These are phyloP conservation scores for Backusella australiensis DNA, from an alignment of 192 early-diverging fungal species.

Conservation along the genomic window DNA sequence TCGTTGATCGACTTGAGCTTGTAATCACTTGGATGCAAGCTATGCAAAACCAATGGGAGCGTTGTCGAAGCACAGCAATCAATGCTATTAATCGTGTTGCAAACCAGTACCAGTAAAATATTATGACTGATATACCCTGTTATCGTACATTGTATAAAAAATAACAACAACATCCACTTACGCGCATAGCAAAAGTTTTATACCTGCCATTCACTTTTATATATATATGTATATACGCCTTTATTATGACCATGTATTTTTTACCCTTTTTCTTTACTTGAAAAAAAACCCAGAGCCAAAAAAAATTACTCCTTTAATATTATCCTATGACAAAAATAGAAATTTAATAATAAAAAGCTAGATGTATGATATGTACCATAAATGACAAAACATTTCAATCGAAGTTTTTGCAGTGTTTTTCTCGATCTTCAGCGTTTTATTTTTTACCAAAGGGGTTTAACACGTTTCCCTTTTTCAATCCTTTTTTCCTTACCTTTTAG, in stretches of 20 bases:
- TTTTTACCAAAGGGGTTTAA: background rate
- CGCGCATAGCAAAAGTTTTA: background rate
- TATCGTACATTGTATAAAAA: background rate
- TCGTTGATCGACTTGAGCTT: slow-evolving; percentile 16
- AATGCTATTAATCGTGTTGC: slow-evolving; percentile 10
- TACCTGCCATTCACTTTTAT: background rate
- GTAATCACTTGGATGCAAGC: slow-evolving; percentile 13
- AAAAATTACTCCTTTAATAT: background rate
- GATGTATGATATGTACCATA: background rate
- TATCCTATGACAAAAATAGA: slow-evolving; percentile 2
- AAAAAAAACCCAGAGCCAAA: background rate
- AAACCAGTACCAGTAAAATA: slow-evolving; percentile 11
- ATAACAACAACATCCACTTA: background rate
- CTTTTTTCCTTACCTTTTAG: background rate
- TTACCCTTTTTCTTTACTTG: background rate
- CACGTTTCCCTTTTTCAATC: background rate
- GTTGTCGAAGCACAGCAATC: slow-evolving; percentile 14
- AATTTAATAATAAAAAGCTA: background rate
- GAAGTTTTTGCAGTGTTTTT: background rate
- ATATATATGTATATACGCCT: background rate
- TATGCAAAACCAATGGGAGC: slow-evolving; percentile 14
- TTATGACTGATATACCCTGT: background rate
- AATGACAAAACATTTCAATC: background rate
- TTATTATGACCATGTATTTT: slow-evolving; percentile 3
- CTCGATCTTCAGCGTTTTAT: background rate